phyloP scores from a whole-genome alignment of 768 basidiomycete species.

The Floccularia luteovirens region DNA sequence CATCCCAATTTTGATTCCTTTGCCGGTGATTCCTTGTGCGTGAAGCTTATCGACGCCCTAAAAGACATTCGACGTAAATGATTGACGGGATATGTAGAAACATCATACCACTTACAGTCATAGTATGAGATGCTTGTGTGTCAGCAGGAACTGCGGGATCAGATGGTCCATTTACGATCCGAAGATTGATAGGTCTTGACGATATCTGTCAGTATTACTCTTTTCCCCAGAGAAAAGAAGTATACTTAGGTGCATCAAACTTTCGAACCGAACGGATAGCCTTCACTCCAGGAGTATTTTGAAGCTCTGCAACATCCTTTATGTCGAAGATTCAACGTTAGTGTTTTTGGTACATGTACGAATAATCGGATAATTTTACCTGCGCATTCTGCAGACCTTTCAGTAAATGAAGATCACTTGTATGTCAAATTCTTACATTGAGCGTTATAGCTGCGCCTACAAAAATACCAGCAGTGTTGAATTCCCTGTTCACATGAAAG shows the following conservation, averaged over 20 bases:
- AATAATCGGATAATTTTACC: conserved; percentile 10
- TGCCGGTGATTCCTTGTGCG: conserved; percentile 51
- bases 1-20: conserved; percentile 64
- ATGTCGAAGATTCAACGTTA: no score
- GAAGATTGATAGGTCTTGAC: conserved; percentile 33
- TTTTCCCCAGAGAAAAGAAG: background rate
- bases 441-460: conserved; percentile 50
- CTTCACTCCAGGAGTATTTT: conserved; percentile 41
- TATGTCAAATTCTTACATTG: conserved; percentile 19
- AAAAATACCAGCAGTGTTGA: conserved; percentile 44
- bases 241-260: conserved; percentile 35
- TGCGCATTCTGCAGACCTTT: conserved; percentile 14
- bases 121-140: conserved; percentile 40
- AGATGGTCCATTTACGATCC: conserved; percentile 29
- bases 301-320: conserved; percentile 41
- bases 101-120: conserved; percentile 33
- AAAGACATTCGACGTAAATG: background rate
- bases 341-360: background rate
- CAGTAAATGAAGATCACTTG: background rate
- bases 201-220: conserved; percentile 2
- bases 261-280: conserved; percentile 47
- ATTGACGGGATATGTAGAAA: conserved; percentile 9
- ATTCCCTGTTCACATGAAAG: conserved; percentile 44
- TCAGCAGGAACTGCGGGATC: conserved; percentile 38
- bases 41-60: conserved; percentile 62